Base-by-base conservation (phyloP, 768 basidiomycete species). In the Kwoniella pini region DNA sequence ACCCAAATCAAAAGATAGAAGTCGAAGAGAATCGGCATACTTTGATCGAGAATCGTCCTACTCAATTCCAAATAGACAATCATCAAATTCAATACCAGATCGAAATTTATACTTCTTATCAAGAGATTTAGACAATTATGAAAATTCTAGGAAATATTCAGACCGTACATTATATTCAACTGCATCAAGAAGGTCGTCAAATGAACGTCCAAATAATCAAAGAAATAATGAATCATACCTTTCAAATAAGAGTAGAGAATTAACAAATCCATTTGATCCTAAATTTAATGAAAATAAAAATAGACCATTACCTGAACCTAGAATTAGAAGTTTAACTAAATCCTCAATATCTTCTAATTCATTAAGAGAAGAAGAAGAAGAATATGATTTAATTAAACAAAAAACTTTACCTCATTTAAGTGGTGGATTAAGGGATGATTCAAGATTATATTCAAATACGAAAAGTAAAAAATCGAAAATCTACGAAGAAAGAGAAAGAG, bases 191-290 rank as follows among this genome's bases (percentile, higher is more conserved):
- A n/a, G n/a, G n/a, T 15, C 33, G 7, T 15, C 33, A 7, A 7
- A 15, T 36, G 50, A 13, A 36, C 50, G 19, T 54, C 24, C 53
- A 27, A 4, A 12, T 21, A 54, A 21, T 38, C 44, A 33, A 21
- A 19, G 22, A 28, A 19, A 26, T 28, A 50, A 36, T 3, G 53
- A 61, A 28, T 54, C 59, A 7, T 50, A 50, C n/a, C 48, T 53
- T 22, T n/a, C n/a, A n/a, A n/a, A n/a, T n/a, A n/a, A n/a, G n/a
- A n/a, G n/a, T n/a, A 52, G 40, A 9, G 49, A 49, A 3, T 36
- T 61, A 17, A 31, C 50, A 19, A 60, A 60, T 22, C 58, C 58
- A 7, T 44, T 52, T 38, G 58, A 60, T 39, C 21, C 31, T 5
- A 11, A 27, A 26, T 15, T 36, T 36, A 38, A 15, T 27, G 12